Conservation (phyloP, 306 rosid genomes). For the Quercus gilva region DNA sequence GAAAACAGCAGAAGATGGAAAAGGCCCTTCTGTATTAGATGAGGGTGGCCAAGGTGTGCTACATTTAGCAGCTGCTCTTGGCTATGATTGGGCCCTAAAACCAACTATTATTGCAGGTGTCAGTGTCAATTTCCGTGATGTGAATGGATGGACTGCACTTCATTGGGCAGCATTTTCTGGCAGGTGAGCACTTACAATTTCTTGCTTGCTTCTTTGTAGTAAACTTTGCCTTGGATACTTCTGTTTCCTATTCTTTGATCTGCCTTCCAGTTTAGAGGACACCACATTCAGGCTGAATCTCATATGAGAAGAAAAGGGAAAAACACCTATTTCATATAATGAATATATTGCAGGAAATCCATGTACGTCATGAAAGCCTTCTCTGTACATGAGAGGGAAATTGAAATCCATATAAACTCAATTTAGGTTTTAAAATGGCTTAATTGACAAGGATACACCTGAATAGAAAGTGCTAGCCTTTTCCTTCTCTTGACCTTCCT, state of each 20-base stretch:
- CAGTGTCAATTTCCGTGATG: conserved; percentile 81
- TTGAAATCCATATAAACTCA: not conserved
- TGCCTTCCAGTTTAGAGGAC: not conserved
- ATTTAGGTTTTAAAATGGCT: conserved; percentile 15
- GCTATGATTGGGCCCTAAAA: conserved; percentile 79
- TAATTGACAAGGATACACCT: not conserved
- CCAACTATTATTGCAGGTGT: conserved; percentile 76
- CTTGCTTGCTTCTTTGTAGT: conserved; percentile 12
- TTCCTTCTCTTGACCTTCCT: not conserved
- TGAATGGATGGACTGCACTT: conserved; percentile 91
- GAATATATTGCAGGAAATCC: not conserved
- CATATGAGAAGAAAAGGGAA: not conserved
- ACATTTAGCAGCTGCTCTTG: conserved; percentile 88
- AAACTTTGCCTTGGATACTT: not conserved
- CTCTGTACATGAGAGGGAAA: not conserved
- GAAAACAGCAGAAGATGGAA: conserved; percentile 68
- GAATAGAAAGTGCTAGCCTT: not conserved
- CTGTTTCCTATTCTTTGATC: not conserved
- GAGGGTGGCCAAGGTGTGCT: conserved; percentile 85
- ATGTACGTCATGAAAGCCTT: not conserved
- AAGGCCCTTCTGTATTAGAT: conserved; percentile 78
- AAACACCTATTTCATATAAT: not conserved
- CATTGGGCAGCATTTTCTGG: conserved; percentile 96
- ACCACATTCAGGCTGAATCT: not conserved
- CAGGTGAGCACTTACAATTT: conserved; percentile 47